Evolutionary conservation across 2,329 filamentous ascomycete species (phyloP), one percentile per base, ranked within the genome.

Genomic region (Fusarium sp.): DNA sequence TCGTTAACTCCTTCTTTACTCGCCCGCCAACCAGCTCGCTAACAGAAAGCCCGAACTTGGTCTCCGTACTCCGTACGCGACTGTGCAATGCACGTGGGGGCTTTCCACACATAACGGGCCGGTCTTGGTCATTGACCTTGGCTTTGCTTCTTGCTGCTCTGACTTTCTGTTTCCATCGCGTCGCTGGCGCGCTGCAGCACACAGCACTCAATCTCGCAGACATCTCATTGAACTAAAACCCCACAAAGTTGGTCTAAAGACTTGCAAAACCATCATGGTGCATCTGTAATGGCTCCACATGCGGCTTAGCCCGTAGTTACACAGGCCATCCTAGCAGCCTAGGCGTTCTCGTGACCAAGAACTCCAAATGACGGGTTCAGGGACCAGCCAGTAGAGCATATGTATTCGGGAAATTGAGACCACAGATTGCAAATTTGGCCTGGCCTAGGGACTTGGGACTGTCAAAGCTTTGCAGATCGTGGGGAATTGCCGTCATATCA

Each of bases 401-500:
- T 37, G 19, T 10, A n/a, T 37, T 37, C 70, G 71, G 71, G 59
- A 46, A 68, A 51, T 58, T 45, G 44, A 49, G 15, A 37, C 54
- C 40, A 48, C 39, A 39, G 26, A 39, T 35, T 47, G 17, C 20
- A 56, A 54, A 43, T 48, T 60, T 53, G 53, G 33, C 24, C 46
- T 50, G 24, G 35, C 19, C 33, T 39, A 14, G 24, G 35, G n/a
- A 28, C n/a, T 19, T 11, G 52, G 56, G 50, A 20, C 44, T 65
- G 59, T 65, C 62, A 65, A 65, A 65, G 65, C 58, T 64, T 39
- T 67, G 62, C 55, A 69, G 65, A 71, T 65, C 70, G 62, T 65
- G 68, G 69, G 68, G 68, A 64, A 71, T 46, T 57, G 55, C 65
- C 59, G 56, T 43, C 54, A 60, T 62, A 46, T 10, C 48, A 49